Conservation (phyloP, 352 stramenopile species). For the Phytophthora pinifolia region DNA sequence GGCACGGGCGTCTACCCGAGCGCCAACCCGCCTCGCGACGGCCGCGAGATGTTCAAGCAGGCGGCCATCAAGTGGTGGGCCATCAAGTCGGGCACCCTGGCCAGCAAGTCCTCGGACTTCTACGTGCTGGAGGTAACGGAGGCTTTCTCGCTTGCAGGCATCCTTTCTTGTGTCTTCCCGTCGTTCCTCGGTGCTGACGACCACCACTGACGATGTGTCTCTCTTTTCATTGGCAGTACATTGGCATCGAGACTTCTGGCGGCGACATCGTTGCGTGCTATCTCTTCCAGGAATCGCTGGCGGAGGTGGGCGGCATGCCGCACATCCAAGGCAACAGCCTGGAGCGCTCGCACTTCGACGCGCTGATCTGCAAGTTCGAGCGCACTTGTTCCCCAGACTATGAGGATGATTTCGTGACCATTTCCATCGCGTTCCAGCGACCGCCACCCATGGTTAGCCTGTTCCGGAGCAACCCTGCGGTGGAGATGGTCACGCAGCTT, state of each 20-base stretch:
- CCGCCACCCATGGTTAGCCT: conserved; percentile 78
- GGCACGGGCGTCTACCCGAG: conserved; percentile 78
- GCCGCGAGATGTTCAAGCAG: conserved; percentile 83
- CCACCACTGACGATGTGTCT: conserved; percentile 26
- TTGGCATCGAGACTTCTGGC: conserved; percentile 75
- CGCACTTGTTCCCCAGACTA: conserved; percentile 60
- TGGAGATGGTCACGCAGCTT: conserved; percentile 85
- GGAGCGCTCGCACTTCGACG: conserved; percentile 83
- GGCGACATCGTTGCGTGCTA: conserved; percentile 84
- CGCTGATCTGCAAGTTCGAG: conserved; percentile 87
- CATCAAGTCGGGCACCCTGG: conserved; percentile 78
- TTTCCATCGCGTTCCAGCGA: conserved; percentile 86
- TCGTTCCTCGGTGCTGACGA: conserved; percentile 18
- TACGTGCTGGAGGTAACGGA: conserved; percentile 74
- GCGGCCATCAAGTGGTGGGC: conserved; percentile 89
- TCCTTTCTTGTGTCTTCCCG: conserved; percentile 27
- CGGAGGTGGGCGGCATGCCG: conserved; percentile 80
- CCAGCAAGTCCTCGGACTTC: conserved; percentile 83
- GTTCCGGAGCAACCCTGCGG: conserved; percentile 79
- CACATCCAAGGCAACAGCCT: conserved; percentile 79
- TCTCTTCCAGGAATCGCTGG: conserved; percentile 84
- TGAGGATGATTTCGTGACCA: conserved; percentile 74
- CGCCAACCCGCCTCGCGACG: conserved; percentile 66
- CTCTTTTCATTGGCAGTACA: conserved; percentile 47
- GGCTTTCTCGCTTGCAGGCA: conserved; percentile 26